Conservation (phyloP, 768 basidiomycete genomes). For the Gyrodon lividus region DNA sequence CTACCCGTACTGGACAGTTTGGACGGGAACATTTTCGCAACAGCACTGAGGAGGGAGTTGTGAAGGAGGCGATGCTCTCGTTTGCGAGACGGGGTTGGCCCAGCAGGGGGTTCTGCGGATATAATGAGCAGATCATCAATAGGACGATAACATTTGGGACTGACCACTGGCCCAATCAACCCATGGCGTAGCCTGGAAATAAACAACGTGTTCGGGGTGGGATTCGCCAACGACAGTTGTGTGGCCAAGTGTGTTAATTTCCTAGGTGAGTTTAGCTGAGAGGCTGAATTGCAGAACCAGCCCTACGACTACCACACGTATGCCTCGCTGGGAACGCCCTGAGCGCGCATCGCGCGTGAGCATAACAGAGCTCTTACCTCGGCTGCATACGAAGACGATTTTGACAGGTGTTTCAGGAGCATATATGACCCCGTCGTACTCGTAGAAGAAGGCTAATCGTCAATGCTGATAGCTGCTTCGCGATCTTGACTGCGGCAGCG, state of each 20-base stretch:
- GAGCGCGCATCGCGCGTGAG: neutral
- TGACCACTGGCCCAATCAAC: constrained; percentile 46
- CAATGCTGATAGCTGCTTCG: constrained; percentile 43
- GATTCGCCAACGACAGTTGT: constrained; percentile 58
- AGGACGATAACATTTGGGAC: neutral
- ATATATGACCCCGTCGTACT: constrained; percentile 46
- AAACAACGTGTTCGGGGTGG: constrained; percentile 71
- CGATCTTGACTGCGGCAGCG: constrained; percentile 34
- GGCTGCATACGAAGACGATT: constrained; percentile 63
- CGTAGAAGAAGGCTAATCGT: constrained; percentile 44
- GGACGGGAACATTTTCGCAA: constrained; percentile 50
- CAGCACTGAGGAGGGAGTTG: constrained; percentile 47
- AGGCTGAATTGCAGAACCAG: neutral
- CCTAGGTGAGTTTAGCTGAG: constrained; percentile 34
- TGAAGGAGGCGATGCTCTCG: constrained; percentile 52
- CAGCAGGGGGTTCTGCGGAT: constrained; percentile 55
- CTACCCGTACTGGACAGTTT: constrained; percentile 71
- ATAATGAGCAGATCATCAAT: neutral
- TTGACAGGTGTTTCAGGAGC: constrained; percentile 53
- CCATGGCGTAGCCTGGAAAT: constrained; percentile 54
- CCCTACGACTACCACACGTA: constrained; percentile 54
- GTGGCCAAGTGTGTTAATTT: constrained; percentile 80
- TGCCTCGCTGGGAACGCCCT: constrained; percentile 47
- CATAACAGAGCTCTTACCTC: constrained; percentile 44
- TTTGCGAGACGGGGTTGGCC: constrained; percentile 73